Evolutionary conservation across 2,329 filamentous ascomycete species (phyloP), one percentile per base, ranked within the genome.

Genomic region (Ceratocystis huliohia): DNA sequence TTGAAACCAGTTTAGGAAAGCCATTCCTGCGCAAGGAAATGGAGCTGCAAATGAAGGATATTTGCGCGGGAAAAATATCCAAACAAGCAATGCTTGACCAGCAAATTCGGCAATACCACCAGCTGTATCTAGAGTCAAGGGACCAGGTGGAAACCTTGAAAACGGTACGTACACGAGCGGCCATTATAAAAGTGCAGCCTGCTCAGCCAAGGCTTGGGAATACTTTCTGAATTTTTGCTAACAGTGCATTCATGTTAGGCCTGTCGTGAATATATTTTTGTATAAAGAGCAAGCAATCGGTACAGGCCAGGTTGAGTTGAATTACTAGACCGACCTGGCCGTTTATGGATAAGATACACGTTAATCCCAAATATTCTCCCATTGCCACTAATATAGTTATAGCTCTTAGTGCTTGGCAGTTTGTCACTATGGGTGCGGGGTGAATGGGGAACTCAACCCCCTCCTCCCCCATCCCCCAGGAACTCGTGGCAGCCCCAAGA

Each of bases 1-100:
- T 95, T 69, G 92, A 96, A 72, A 91, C 88, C 56, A 96, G 91
- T 72, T 82, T 99, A 63, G 90, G 91, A 74, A 97, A 97, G 76
- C 94, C 94, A 0, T 97, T 97, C 74, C 79, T 99, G 68, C 87
- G 94, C 66, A 97, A 97, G 76, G 91, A 99, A 80, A 96, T 96
- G 91, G 94, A 99, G 76, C 78, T 91, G 69, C 90, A 91, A 74
- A 96, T 99, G 93, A 94, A 92, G 74, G 90, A 89, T 67, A 96
- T 99, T 67, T 97, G 94, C 76, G 91, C 93, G 68, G 94, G 94
- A 30, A 85, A 84, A 64, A 88, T 85, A 70, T 89, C 87, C 44
- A 87, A 85, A 72, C 81, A 83, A 65, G 82, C 84, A 22, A 89
- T 99, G 61, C 82, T 99, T 53, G 81, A 86, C 65, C 87, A 96